Base-by-base conservation (phyloP, 768 basidiomycete species). In the Mrakia gelida region DNA sequence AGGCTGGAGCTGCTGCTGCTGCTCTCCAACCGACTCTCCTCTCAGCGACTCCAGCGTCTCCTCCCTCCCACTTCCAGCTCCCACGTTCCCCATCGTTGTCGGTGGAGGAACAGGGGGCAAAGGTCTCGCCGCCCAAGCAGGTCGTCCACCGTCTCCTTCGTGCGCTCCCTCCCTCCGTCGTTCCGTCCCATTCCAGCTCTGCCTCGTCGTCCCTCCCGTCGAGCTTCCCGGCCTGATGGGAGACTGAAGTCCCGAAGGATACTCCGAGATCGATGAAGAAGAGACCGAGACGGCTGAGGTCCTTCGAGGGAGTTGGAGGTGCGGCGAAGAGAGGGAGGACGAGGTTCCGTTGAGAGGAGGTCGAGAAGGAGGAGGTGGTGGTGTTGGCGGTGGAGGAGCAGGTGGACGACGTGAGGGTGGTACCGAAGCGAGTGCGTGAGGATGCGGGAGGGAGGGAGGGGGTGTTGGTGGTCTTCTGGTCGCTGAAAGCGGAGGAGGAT, bases 91-190 rank as follows among this genome's bases (percentile, higher is more conserved):
- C 9, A 7, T n/a, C 38, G 7, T 32, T 9, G 63, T 34, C 30
- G 11, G 13, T 13, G 34, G 34, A 7, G 67, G 67, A 11, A 41
- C 26, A 18, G 34, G 38, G 6, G 67, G 67, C 41, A 70, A 21
- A 15, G 67, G 67, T 70, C 67, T 38, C 26, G 67, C 67, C 1
- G 67, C 67, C 67, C 67, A 70, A n/a, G 67, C 34, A 21, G 67
- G 67, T 70, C 67, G 34, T 38, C 38, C 38, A 21, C 6, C 67
- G 2, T 70, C 67, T 21, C 34, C 67, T 38, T 10, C 67, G 34
- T 18, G 16, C 0, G 21, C 26, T 32, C n/a, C 63, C 1, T 34
- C 21, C 38, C 67, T 70, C 26, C 34, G 26, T 0, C 32, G 67
- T 0, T 23, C n/a, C 16, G 67, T 11, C 13, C 34, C 38, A 9